Percentiles rank a stretch among this genome's conserved stretches.
These are phyloP conservation scores for Arctium lappa DNA, from an alignment of 129 eudicot genomes.

Conservation along the genomic window DNA sequence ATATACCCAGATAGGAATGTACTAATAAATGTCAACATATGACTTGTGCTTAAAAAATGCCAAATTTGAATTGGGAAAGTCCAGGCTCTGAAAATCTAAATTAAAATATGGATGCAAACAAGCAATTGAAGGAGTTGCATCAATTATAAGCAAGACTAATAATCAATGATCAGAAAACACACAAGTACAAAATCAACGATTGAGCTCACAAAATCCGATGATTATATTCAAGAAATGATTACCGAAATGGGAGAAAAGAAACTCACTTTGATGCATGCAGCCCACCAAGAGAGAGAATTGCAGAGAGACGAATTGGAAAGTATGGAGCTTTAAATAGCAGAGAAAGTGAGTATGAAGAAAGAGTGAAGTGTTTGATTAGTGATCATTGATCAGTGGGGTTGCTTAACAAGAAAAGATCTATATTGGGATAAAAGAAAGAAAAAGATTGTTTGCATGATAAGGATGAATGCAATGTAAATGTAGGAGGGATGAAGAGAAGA, in stretches of 20 bases:
- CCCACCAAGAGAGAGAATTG: not conserved
- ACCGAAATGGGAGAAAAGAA: not conserved
- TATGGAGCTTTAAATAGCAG: conserved; percentile 22
- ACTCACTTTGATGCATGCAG: conserved; percentile 25
- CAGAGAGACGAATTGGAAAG: conserved; percentile 2
- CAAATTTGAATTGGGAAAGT: conserved; percentile 7
- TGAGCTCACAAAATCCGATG: conserved; percentile 3
- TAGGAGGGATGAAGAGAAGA: too few relatives aligned
- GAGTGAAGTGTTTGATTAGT: conserved; percentile 11
- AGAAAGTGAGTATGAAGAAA: not conserved
- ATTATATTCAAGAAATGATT: conserved; percentile 2
- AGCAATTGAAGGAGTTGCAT: not conserved
- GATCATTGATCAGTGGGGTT: not conserved
- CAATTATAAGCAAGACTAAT: not conserved
- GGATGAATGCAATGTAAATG: not conserved
- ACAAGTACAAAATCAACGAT: not conserved
- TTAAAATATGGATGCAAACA: not conserved
- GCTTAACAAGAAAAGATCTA: conserved; percentile 7
- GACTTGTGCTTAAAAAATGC: not conserved
- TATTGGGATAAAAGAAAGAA: not conserved
- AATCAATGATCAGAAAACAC: conserved; percentile 9
- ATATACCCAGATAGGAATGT: not conserved
- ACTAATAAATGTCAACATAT: conserved; percentile 3
- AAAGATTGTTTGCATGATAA: not conserved
- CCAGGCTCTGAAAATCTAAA: not conserved